phyloP scores from a whole-genome alignment of 257 asterid genomes.

The Catharanthus roseus region DNA sequence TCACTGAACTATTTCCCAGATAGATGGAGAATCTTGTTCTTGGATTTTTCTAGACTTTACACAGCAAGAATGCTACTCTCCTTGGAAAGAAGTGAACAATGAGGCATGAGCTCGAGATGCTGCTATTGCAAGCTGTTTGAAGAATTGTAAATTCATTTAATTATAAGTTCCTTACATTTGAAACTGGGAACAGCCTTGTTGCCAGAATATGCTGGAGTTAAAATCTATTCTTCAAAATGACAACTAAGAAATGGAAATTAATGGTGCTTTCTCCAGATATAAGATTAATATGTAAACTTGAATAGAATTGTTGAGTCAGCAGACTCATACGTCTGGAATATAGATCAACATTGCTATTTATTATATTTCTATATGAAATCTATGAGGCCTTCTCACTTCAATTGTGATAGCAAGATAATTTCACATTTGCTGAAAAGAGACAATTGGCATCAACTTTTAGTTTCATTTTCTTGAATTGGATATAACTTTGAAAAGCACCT shows the following conservation, averaged over 20 bases:
- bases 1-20: background rate
- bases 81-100: too few species aligned
- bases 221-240: background rate
- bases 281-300: background rate
- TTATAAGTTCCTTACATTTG: constrained; percentile 1
- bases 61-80: too few species aligned
- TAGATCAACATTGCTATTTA: background rate
- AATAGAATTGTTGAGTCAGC: constrained; percentile 4
- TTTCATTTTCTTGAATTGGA: background rate
- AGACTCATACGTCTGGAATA: too few species aligned
- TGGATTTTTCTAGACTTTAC: too few species aligned
- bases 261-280: background rate
- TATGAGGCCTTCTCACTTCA: background rate
- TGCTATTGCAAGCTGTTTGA: too few species aligned
- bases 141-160: too few species aligned
- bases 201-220: background rate
- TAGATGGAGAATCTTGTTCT: background rate
- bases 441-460: background rate
- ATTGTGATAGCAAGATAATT: background rate
- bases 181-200: background rate
- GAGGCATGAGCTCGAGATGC: too few species aligned
- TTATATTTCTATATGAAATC: background rate
- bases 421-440: background rate
- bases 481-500: background rate
- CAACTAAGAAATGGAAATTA: background rate